Conservation (phyloP, 192 early-diverging fungal species). For the Umbelopsis isabellina region DNA sequence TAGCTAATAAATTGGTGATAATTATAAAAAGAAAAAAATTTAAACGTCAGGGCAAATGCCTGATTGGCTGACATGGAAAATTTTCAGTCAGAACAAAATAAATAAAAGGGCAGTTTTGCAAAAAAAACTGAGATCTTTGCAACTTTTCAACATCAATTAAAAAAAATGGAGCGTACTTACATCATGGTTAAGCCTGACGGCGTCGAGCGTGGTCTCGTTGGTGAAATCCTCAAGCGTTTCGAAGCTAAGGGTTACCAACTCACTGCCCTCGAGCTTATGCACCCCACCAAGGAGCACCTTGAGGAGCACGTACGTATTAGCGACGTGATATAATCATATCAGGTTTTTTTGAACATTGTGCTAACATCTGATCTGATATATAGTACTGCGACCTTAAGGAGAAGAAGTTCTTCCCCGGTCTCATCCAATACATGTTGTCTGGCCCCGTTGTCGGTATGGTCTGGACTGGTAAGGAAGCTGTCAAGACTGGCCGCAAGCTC, state of each 20-base stretch:
- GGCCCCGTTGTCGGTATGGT: slow-evolving; percentile 97
- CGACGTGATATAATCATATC: background rate
- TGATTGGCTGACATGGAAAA: slow-evolving; percentile 17
- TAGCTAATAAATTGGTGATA: background rate
- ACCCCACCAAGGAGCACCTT: slow-evolving; percentile 67
- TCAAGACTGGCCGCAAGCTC: slow-evolving; percentile 88
- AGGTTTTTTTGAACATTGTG: background rate
- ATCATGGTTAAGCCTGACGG: slow-evolving; percentile 65
- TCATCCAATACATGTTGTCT: slow-evolving; percentile 82
- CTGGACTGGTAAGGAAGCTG: slow-evolving; percentile 86
- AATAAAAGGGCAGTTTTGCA: too few species aligned
- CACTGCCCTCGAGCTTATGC: slow-evolving; percentile 75
- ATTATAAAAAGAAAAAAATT: background rate
- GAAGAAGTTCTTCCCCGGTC: slow-evolving; percentile 90
- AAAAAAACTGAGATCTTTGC: background rate
- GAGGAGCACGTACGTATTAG: slow-evolving; percentile 41
- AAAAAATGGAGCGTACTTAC: slow-evolving; percentile 56
- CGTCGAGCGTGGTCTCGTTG: slow-evolving; percentile 84
- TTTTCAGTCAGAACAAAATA: slow-evolving; percentile 9
- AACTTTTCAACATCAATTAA: slow-evolving; percentile 12
- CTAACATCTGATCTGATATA: background rate
- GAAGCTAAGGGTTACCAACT: slow-evolving; percentile 91
- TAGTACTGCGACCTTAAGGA: slow-evolving; percentile 78
- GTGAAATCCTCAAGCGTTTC: slow-evolving; percentile 93
- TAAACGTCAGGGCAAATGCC: background rate